A percentile compares a stretch with the other conserved stretches of the same genome.
Conservation (phyloP, 1,284 basidiomycete species). For the Termitomyces sp. region DNA sequence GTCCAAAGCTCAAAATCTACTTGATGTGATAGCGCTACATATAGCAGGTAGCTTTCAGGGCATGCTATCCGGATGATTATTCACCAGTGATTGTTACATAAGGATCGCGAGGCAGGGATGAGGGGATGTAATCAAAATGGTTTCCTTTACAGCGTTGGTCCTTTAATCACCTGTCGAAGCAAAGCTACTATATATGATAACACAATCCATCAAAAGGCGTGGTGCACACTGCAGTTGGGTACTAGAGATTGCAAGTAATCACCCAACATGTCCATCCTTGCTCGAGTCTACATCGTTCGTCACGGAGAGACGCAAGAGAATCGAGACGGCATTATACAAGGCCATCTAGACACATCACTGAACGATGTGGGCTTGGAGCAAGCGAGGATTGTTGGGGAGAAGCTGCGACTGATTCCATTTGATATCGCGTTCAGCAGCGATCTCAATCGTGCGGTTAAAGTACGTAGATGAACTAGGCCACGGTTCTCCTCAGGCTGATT, state of each 20-base stretch:
- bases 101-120: neutral
- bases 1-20: conserved; percentile 34
- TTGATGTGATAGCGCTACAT: too few species aligned
- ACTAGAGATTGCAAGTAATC: conserved; percentile 4
- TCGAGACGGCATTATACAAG: conserved; percentile 57
- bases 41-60: too few species aligned
- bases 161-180: conserved; percentile 7
- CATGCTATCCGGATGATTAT: too few species aligned
- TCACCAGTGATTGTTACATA: neutral
- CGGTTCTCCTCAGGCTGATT: neutral
- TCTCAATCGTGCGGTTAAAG: conserved; percentile 54
- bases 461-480: conserved; percentile 27
- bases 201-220: conserved; percentile 2
- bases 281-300: conserved; percentile 59
- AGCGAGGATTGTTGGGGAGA: conserved; percentile 48
- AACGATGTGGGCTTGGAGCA: conserved; percentile 57
- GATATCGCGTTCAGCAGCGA: conserved; percentile 60
- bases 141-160: neutral
- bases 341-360: conserved; percentile 61
- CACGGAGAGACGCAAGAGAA: conserved; percentile 76
- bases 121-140: too few species aligned
- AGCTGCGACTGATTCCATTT: conserved; percentile 48
- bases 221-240: neutral
- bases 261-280: conserved; percentile 19
- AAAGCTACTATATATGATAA: neutral